These are phyloP conservation scores for Fusarium torulosum DNA, from an alignment of 2,329 filamentous ascomycete species.

Conservation along the genomic window DNA sequence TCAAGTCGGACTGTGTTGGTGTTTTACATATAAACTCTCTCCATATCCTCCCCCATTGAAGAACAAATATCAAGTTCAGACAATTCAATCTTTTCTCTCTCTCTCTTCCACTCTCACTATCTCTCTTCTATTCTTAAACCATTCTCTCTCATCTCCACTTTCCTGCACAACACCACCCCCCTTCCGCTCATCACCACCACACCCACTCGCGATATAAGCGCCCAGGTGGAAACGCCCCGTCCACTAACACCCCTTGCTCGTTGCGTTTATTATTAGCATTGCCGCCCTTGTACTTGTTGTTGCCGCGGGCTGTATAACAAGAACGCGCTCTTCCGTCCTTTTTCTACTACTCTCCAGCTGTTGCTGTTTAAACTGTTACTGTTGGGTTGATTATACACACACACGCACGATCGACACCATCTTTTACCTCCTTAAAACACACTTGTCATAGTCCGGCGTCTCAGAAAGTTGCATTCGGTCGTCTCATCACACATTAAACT, in stretches of 20 bases:
- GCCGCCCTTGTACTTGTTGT: slow-evolving; percentile 39
- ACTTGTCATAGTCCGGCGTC: slow-evolving; percentile 15
- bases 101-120: neutral
- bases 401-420: slow-evolving; percentile 38
- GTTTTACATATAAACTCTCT: slow-evolving; percentile 34
- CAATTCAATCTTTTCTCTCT: neutral
- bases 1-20: slow-evolving; percentile 3
- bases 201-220: slow-evolving; percentile 44
- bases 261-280: slow-evolving; percentile 50
- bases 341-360: slow-evolving; percentile 13
- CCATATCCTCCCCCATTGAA: neutral
- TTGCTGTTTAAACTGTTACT: slow-evolving; percentile 13
- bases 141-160: slow-evolving; percentile 20
- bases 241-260: slow-evolving; percentile 40
- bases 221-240: slow-evolving; percentile 44
- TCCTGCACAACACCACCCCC: slow-evolving; percentile 34
- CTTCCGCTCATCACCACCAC: slow-evolving; percentile 20
- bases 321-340: slow-evolving; percentile 26
- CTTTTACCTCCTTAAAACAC: slow-evolving; percentile 27
- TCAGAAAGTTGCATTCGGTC: slow-evolving; percentile 27
- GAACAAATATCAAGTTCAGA: neutral
- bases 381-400: slow-evolving; percentile 25
- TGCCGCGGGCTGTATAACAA: slow-evolving; percentile 41
- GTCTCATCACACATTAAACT: slow-evolving; percentile 18
- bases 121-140: slow-evolving; percentile 13